phyloP scores from a whole-genome alignment of 2,329 filamentous ascomycete species.

The Herpotrichia juniperi region DNA sequence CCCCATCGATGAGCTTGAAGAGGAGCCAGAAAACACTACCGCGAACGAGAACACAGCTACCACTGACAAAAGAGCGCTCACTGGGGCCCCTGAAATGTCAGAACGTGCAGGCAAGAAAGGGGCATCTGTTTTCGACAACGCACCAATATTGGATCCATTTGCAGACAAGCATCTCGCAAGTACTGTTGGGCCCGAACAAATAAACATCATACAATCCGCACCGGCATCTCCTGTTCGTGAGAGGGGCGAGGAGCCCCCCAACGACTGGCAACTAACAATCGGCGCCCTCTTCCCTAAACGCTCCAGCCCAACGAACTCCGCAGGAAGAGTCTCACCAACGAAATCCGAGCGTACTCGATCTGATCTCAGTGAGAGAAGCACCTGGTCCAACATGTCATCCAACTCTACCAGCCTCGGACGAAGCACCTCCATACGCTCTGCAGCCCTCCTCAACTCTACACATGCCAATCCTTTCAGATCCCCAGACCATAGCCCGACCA shows the following conservation, averaged over 20 bases:
- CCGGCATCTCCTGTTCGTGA: constrained; percentile 29
- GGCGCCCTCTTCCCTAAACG: constrained; percentile 15
- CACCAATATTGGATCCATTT: constrained; percentile 50
- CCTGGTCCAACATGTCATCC: constrained; percentile 51
- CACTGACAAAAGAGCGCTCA: constrained; percentile 22
- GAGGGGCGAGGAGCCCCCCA: constrained; percentile 6
- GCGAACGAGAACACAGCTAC: constrained; percentile 8
- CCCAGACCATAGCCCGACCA: constrained; percentile 40
- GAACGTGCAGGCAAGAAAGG: constrained; percentile 22
- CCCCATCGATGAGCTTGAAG: constrained; percentile 67
- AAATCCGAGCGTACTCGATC: constrained; percentile 63
- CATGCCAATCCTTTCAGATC: constrained; percentile 39
- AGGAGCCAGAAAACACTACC: constrained; percentile 53
- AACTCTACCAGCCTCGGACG: constrained; percentile 48
- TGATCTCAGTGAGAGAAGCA: constrained; percentile 60
- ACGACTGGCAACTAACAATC: constrained; percentile 22
- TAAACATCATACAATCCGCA: constrained; percentile 33
- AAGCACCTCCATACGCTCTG: constrained; percentile 53
- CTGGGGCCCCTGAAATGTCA: constrained; percentile 29
- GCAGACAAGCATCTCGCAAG: constrained; percentile 42
- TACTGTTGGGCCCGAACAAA: constrained; percentile 2
- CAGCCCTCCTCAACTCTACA: constrained; percentile 40
- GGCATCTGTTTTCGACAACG: constrained; percentile 33
- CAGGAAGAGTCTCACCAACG: constrained; percentile 53
- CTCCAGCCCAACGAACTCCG: constrained; percentile 23